phyloP scores from a whole-genome alignment of 2,329 filamentous ascomycete species.

The Aspergillus brunneoviolaceus region DNA sequence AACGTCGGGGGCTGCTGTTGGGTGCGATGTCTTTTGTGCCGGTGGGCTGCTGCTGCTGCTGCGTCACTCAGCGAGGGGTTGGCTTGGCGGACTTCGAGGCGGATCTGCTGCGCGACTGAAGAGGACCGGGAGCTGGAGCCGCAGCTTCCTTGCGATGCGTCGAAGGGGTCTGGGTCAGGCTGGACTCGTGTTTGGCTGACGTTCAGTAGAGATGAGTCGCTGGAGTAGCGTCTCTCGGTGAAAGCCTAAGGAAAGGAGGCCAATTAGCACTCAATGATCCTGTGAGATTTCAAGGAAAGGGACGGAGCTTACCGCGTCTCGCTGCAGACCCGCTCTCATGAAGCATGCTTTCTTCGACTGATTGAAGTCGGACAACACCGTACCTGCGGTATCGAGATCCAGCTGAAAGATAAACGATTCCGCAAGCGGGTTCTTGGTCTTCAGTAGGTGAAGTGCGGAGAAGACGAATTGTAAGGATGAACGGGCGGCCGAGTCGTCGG shows the following conservation, averaged over 20 bases:
- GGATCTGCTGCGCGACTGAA: constrained; percentile 9
- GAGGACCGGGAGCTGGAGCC: background rate
- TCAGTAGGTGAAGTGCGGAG: constrained; percentile 84
- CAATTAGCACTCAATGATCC: background rate
- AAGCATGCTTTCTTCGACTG: constrained; percentile 11
- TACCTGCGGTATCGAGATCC: constrained; percentile 80
- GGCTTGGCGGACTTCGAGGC: background rate
- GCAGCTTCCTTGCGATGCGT: background rate
- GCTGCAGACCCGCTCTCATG: background rate
- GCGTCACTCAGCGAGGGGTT: background rate
- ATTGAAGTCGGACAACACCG: constrained; percentile 31
- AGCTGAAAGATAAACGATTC: constrained; percentile 93
- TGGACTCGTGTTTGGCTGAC: background rate
- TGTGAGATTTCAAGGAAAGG: background rate
- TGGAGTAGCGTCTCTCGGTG: background rate
- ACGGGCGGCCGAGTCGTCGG: constrained; percentile 72
- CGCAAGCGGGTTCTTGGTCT: constrained; percentile 82
- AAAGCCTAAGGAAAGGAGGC: background rate
- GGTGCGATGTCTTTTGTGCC: background rate
- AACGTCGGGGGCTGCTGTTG: background rate
- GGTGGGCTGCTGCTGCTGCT: background rate
- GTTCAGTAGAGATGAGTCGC: background rate
- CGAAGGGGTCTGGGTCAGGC: background rate
- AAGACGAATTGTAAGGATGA: constrained; percentile 89
- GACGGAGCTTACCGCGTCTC: constrained; percentile 11